These are phyloP conservation scores for Microbotryum lychnidis-dioicae DNA, from an alignment of 1,284 basidiomycete genomes.

Conservation along the genomic window DNA sequence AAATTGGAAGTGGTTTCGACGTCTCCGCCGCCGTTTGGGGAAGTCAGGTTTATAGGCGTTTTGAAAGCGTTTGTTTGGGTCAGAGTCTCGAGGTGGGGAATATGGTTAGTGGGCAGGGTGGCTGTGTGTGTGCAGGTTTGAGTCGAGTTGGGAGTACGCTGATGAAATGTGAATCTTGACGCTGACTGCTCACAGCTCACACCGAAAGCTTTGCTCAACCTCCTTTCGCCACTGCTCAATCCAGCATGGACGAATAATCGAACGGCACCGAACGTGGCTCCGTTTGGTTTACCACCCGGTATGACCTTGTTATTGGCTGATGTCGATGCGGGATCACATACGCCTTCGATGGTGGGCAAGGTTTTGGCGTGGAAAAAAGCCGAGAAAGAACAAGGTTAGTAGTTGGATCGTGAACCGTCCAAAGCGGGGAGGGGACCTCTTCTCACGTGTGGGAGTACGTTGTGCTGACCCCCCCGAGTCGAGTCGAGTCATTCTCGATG, in stretches of 20 bases:
- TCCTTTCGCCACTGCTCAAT: slow-evolving; percentile 49
- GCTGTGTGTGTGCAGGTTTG: no score
- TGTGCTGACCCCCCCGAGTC: neutral
- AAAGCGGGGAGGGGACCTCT: no score
- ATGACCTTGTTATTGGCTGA: slow-evolving; percentile 80
- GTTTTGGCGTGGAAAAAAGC: slow-evolving; percentile 77
- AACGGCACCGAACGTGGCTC: slow-evolving; percentile 48
- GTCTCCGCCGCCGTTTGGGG: slow-evolving; percentile 91
- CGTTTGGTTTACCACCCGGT: slow-evolving; percentile 70
- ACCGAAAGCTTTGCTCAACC: slow-evolving; percentile 2
- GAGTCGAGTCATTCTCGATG: neutral
- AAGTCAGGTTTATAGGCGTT: slow-evolving; percentile 85
- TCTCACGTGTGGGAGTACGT: no score
- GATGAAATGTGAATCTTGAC: no score
- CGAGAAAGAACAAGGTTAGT: slow-evolving; percentile 51
- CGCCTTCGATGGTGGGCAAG: slow-evolving; percentile 79
- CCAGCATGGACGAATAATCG: slow-evolving; percentile 51
- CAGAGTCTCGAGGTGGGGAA: slow-evolving; percentile 1
- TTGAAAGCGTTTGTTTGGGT: slow-evolving; percentile 52
- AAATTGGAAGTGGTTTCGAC: slow-evolving; percentile 96
- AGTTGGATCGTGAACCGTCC: neutral
- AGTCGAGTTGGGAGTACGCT: no score
- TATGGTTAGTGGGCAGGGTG: no score
- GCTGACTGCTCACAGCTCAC: slow-evolving; percentile 9
- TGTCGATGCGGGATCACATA: slow-evolving; percentile 86